Evolutionary conservation across 768 basidiomycete genomes (phyloP), one percentile per base, ranked within the genome.

Genomic region (Suillus clintonianus): DNA sequence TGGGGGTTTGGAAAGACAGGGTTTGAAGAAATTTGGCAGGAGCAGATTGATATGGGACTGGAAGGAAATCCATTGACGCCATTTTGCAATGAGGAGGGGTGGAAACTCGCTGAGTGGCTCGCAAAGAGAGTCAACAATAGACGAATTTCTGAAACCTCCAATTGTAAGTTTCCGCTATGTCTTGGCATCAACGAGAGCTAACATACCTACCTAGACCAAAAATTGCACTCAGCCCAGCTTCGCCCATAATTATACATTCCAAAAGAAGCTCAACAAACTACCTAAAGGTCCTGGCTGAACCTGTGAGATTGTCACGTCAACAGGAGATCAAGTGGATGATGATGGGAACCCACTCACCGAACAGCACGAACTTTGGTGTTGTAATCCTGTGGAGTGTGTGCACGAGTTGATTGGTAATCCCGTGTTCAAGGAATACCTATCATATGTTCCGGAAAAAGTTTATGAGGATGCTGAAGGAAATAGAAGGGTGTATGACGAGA

Each of bases 401-500:
- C 32, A 60, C 15, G 69, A 73, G 41, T 62, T 78, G 14, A 51
- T 76, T 5, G 64, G 65, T 0, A 76, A 78, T 50, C 74, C 74
- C 0, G 65, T 55, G 22, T 75, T 80, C 42, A 58, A 60, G 0
- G 68, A 74, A 5, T 22, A 69, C 6, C 69, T 82, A 42, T 17
- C 58, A 4, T 81, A 77, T 61, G 67, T 64, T 22, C 76, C 79
- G 0, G 61, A 67, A 19, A 64, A 69, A 17, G 64, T 78, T 1
- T 79, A 68, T 51, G 42, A 19, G 2, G 64, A 60, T 45, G 14
- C 64, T 3, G 63, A 50, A 13, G 32, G 60, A 13, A 59, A 66
- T 2, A 69, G 65, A 4, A 67, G 75, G 6, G 63, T 76, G 10
- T 80, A 71, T 54, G 66, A 71, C n/a, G 77, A 82, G 65, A 79